Evolutionary conservation across 352 stramenopile species (phyloP).

Genomic region (Phytophthora foliorum): DNA sequence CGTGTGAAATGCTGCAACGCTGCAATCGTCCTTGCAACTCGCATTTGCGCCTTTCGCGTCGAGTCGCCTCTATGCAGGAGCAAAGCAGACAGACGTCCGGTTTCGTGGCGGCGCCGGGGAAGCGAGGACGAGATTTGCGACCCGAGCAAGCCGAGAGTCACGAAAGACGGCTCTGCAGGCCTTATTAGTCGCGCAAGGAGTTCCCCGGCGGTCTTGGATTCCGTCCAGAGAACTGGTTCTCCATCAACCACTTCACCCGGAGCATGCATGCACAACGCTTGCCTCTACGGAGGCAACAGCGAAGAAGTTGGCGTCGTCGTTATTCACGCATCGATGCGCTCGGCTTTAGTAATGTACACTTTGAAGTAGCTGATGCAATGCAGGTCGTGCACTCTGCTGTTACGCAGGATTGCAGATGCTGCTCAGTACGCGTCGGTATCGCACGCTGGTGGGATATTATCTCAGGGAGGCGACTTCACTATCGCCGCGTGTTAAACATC

Average conservation of each 20-base stretch:
- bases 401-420: background rate
- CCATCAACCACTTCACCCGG: constrained; percentile 19
- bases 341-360: too few species aligned
- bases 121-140: constrained; percentile 29
- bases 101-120: constrained; percentile 23
- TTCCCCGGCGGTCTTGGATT: constrained; percentile 19
- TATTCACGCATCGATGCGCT: too few species aligned
- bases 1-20: constrained; percentile 48
- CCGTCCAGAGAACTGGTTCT: constrained; percentile 34
- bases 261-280: too few species aligned
- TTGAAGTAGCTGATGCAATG: too few species aligned
- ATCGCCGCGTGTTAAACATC: constrained; percentile 15
- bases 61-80: constrained; percentile 28
- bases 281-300: too few species aligned
- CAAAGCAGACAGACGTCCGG: constrained; percentile 24
- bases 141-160: background rate
- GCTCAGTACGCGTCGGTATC: background rate
- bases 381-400: too few species aligned
- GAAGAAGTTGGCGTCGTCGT: too few species aligned
- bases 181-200: constrained; percentile 32
- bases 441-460: background rate
- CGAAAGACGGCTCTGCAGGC: constrained; percentile 6
- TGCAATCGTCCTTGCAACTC: constrained; percentile 37
- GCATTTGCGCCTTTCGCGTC: constrained; percentile 38
- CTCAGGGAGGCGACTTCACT: constrained; percentile 13